These are phyloP conservation scores for Plantago lanceolata DNA, from an alignment of 305 asterid genomes.

Conservation along the genomic window DNA sequence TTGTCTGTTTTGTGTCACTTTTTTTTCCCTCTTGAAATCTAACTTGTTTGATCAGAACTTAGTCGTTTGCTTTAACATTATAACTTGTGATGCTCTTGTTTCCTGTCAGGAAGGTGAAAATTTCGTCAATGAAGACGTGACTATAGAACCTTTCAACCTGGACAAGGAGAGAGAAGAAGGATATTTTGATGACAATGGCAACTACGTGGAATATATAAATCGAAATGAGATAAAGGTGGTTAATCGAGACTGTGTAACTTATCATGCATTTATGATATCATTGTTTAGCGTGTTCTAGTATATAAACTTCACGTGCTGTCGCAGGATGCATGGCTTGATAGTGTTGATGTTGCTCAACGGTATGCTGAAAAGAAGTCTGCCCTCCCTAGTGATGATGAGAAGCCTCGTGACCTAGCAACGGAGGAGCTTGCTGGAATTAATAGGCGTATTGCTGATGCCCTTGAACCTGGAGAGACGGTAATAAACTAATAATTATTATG, in stretches of 20 bases:
- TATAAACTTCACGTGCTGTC: constrained; percentile 19
- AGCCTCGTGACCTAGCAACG: constrained; percentile 55
- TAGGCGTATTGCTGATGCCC: constrained; percentile 81
- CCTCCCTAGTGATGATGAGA: constrained; percentile 36
- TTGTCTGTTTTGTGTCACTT: too few relatives aligned
- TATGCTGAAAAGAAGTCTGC: constrained; percentile 32
- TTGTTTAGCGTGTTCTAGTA: constrained; percentile 21
- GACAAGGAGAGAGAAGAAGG: constrained; percentile 91
- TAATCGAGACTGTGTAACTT: background rate
- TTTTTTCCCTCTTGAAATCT: too few relatives aligned
- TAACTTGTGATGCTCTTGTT: background rate
- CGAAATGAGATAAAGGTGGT: constrained; percentile 68
- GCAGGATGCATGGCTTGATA: constrained; percentile 99
- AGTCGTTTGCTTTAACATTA: too few relatives aligned
- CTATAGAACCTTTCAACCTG: constrained; percentile 82
- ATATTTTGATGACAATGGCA: constrained; percentile 81
- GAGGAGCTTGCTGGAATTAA: constrained; percentile 72
- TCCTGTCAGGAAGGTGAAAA: constrained; percentile 69
- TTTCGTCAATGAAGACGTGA: constrained; percentile 68
- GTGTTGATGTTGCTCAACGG: constrained; percentile 46
- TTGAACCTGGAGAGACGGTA: constrained; percentile 90
- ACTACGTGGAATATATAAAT: constrained; percentile 70
- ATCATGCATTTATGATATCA: constrained; percentile 1
- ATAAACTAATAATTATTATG: constrained; percentile 39
- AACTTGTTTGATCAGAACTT: too few relatives aligned